phyloP scores from a whole-genome alignment of 371 early-diverging fungal species.

The Funneliformis caledonium region DNA sequence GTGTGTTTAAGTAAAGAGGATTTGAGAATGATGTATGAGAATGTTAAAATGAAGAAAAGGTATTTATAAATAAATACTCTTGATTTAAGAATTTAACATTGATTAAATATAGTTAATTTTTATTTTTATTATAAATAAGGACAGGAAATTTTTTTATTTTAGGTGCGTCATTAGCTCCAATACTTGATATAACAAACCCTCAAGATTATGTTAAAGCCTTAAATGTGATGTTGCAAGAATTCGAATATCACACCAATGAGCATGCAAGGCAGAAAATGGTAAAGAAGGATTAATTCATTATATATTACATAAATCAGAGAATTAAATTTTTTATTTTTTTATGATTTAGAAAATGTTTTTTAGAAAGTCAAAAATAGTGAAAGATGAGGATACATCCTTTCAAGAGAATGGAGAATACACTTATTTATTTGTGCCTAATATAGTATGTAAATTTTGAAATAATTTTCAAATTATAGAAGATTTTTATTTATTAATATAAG shows the following conservation, averaged over 20 bases:
- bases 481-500: neutral
- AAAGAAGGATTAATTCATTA: slow-evolving; percentile 8
- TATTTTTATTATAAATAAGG: slow-evolving; percentile 42
- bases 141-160: slow-evolving; percentile 64
- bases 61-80: slow-evolving; percentile 41
- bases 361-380: slow-evolving; percentile 52
- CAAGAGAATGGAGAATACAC: slow-evolving; percentile 53
- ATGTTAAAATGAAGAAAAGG: slow-evolving; percentile 53
- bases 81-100: neutral
- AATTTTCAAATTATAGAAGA: neutral
- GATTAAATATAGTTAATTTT: neutral
- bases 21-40: slow-evolving; percentile 50
- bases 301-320: neutral
- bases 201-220: slow-evolving; percentile 68
- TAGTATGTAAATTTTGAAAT: slow-evolving; percentile 48
- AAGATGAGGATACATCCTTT: slow-evolving; percentile 49
- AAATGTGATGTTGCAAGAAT: slow-evolving; percentile 62
- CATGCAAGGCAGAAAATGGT: slow-evolving; percentile 61
- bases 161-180: slow-evolving; percentile 65
- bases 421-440: slow-evolving; percentile 54
- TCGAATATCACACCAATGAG: slow-evolving; percentile 58
- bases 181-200: slow-evolving; percentile 66
- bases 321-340: slow-evolving; percentile 7
- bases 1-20: slow-evolving; percentile 61
- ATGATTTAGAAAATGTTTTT: slow-evolving; percentile 60